A percentile compares a stretch with the other conserved stretches of the same genome.
These are phyloP conservation scores for Botryotinia calthae DNA, from an alignment of 2,329 filamentous ascomycete genomes.

Conservation along the genomic window DNA sequence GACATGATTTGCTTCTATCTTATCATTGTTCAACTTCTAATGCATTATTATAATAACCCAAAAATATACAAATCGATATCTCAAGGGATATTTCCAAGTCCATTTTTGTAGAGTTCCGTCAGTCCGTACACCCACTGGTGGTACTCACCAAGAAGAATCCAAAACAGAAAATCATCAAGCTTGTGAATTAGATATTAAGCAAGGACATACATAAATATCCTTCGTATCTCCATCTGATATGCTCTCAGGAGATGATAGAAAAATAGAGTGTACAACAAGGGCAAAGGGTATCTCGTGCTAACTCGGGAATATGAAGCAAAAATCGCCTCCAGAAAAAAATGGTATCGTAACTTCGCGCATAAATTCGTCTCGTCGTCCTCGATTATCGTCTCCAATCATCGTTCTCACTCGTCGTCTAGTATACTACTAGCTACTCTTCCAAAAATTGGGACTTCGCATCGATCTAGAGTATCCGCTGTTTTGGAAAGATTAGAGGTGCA, in stretches of 20 bases:
- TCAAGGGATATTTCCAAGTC: too few species aligned
- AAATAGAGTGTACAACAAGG: conserved; percentile 6
- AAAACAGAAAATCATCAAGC: neutral
- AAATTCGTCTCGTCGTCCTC: neutral
- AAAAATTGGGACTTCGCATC: conserved; percentile 75
- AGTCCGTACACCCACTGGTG: too few species aligned
- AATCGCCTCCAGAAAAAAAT: neutral
- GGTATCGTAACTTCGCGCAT: neutral
- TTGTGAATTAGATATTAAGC: neutral
- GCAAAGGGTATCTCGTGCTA: conserved; percentile 13
- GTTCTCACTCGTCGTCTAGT: conserved; percentile 70
- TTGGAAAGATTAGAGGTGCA: conserved; percentile 25
- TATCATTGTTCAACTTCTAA: too few species aligned
- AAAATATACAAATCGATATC: too few species aligned
- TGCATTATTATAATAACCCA: too few species aligned
- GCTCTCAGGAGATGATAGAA: neutral
- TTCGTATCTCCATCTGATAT: neutral
- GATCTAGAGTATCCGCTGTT: conserved; percentile 57
- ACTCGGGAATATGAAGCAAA: conserved; percentile 4
- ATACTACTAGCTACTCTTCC: conserved; percentile 83
- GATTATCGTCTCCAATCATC: neutral
- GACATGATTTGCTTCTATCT: too few species aligned
- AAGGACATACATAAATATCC: neutral
- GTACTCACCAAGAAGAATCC: neutral
- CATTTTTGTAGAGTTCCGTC: too few species aligned